Conservation (phyloP, 495 filamentous ascomycete genomes). For the Penicillium lagena region DNA sequence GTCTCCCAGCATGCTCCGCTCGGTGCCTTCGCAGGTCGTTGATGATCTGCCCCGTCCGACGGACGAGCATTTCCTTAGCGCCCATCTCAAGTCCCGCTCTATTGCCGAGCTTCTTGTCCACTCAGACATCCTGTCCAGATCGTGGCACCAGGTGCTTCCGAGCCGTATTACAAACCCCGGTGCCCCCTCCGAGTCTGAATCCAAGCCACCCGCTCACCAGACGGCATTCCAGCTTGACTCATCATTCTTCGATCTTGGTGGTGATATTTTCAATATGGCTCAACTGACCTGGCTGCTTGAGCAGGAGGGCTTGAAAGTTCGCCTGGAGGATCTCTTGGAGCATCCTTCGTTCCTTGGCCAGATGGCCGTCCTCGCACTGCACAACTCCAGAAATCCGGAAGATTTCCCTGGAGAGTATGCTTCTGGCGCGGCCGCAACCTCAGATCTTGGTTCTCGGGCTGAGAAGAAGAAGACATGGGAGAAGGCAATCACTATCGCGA, state of each 20-base stretch:
- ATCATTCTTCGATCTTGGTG: conserved; percentile 48
- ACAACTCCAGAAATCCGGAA: conserved; percentile 23
- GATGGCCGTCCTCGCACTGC: conserved; percentile 37
- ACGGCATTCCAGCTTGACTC: conserved; percentile 36
- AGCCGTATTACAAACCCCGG: conserved; percentile 5
- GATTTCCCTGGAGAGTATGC: conserved; percentile 11
- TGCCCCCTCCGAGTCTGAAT: conserved; percentile 1
- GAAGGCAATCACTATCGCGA: conserved; percentile 25
- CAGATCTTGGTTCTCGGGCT: conserved; percentile 5
- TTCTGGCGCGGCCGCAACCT: conserved; percentile 4
- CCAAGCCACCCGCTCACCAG: conserved; percentile 5
- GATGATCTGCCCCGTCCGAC: conserved; percentile 19
- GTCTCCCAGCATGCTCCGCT: conserved; percentile 32
- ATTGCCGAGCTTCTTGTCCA: conserved; percentile 42
- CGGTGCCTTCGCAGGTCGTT: conserved; percentile 24
- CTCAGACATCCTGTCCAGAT: conserved; percentile 39
- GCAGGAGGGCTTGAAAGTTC: conserved; percentile 42
- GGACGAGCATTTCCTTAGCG: conserved; percentile 26
- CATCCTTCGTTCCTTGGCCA: conserved; percentile 45
- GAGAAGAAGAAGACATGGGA: conserved; percentile 26
- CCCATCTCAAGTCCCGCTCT: conserved; percentile 34
- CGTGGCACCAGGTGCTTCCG: conserved; percentile 46
- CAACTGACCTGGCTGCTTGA: conserved; percentile 41
- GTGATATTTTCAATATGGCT: conserved; percentile 47
- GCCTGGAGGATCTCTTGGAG: conserved; percentile 45